Base-by-base conservation (phyloP, 2,329 filamentous ascomycete genomes). In the Nemania sp. region DNA sequence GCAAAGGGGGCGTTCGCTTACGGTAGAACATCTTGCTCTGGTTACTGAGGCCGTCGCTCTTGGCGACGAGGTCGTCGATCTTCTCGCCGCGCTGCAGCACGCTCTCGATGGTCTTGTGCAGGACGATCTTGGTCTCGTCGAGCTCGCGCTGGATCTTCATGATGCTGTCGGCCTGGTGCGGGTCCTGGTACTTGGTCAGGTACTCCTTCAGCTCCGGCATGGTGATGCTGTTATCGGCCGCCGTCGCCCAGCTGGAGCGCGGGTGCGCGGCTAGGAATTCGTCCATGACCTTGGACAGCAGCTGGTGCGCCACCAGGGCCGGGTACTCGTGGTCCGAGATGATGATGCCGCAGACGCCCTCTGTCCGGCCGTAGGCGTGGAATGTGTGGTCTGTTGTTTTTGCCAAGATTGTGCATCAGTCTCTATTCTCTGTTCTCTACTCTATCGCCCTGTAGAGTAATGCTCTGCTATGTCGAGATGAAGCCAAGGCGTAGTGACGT, bases 21-120 rank as follows among this genome's bases (percentile, higher is more conserved):
- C 91, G 93, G 81, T 98, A 98, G 81, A 99, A 99, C 92, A 97
- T 95, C 87, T 97, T 98, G 84, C 93, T 97, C 85, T 96, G 92
- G 57, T 89, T 88, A 81, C 93, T 97, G 77, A 99, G 82, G 13
- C 91, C 93, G 75, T 97, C 93, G 77, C 93, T 97, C 89, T 98
- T 98, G 72, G 91, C 90, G 53, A 98, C 95, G 74, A 99, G 82
- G 75, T 92, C 93, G 78, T 98, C 95, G 74, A 99, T 93, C 87
- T 98, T 98, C 88, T 98, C 94, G 49, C 94, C 96, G 70, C 96
- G 88, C 85, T 98, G 91, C 77, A 98, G 81, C 60, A 91, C 90
- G 76, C 89, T 92, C 84, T 97, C 92, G 76, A 97, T 98, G 52
- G 96, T 98, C 88, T 98, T 97, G 84, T 98, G 94, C 75, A 99